Evolutionary conservation across 345 rosid genomes (phyloP).

Genomic region (Salix koriyanagi): DNA sequence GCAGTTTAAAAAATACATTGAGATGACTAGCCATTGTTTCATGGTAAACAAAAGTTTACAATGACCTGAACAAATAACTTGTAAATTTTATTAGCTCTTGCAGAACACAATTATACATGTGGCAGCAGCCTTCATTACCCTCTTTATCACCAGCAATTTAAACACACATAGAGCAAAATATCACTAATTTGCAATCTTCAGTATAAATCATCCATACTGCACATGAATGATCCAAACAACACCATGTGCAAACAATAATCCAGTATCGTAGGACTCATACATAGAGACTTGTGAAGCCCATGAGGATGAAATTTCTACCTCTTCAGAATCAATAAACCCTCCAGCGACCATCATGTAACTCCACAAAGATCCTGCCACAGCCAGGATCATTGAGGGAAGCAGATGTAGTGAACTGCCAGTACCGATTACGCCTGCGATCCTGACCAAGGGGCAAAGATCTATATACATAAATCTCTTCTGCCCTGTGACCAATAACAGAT

Average conservation of each 20-base stretch:
- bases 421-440: conserved; percentile 85
- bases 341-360: conserved; percentile 69
- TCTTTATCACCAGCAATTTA: background rate
- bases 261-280: background rate
- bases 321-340: conserved; percentile 73
- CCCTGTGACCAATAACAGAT: conserved; percentile 72
- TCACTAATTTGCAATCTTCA: background rate
- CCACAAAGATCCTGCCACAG: conserved; percentile 80
- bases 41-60: background rate
- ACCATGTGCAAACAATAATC: background rate
- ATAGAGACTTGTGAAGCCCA: background rate
- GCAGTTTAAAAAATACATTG: background rate
- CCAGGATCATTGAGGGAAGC: conserved; percentile 73
- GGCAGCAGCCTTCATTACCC: conserved; percentile 7
- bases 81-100: background rate
- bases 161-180: background rate
- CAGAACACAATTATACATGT: background rate
- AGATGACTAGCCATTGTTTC: background rate
- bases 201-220: background rate
- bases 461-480: conserved; percentile 66
- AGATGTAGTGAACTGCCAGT: conserved; percentile 80
- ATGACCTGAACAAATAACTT: background rate
- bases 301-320: conserved; percentile 34
- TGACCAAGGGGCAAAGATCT: conserved; percentile 87
- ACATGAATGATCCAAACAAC: background rate